These are phyloP conservation scores for Rhodotorula mucilaginosa DNA, from an alignment of 1,284 basidiomycete genomes.

Conservation along the genomic window DNA sequence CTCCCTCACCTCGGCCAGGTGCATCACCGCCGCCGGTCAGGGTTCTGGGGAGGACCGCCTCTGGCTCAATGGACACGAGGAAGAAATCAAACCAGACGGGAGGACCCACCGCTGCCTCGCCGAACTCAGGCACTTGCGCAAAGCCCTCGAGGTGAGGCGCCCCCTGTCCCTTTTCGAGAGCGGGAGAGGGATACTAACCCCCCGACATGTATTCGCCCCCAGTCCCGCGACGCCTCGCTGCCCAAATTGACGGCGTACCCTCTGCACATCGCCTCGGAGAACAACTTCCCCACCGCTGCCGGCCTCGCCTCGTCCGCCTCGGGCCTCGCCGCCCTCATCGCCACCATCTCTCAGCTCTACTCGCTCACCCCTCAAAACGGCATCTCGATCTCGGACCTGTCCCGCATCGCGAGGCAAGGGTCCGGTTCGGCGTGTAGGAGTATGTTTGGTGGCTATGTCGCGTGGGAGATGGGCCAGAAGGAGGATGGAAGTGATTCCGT, in stretches of 20 bases:
- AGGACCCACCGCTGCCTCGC: slow-evolving; percentile 74
- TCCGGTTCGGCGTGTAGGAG: slow-evolving; percentile 97
- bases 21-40: slow-evolving; percentile 58
- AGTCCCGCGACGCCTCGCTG: slow-evolving; percentile 54
- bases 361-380: slow-evolving; percentile 53
- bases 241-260: slow-evolving; percentile 66
- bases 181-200: too few species aligned
- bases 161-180: not conserved
- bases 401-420: slow-evolving; percentile 91
- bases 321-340: slow-evolving; percentile 91
- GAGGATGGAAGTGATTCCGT: slow-evolving; percentile 78
- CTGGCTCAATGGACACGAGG: slow-evolving; percentile 62
- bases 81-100: slow-evolving; percentile 30
- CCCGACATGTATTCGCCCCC: not conserved
- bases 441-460: slow-evolving; percentile 94
- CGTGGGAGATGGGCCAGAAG: slow-evolving; percentile 78
- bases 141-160: slow-evolving; percentile 63
- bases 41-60: slow-evolving; percentile 63
- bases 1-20: slow-evolving; percentile 87
- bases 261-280: slow-evolving; percentile 87
- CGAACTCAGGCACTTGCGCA: slow-evolving; percentile 78
- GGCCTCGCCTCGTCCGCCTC: slow-evolving; percentile 96
- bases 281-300: slow-evolving; percentile 99
- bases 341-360: slow-evolving; percentile 85
- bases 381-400: slow-evolving; percentile 63